Base-by-base conservation (phyloP, 768 basidiomycete genomes). In the Phanerochaete carnosa region DNA sequence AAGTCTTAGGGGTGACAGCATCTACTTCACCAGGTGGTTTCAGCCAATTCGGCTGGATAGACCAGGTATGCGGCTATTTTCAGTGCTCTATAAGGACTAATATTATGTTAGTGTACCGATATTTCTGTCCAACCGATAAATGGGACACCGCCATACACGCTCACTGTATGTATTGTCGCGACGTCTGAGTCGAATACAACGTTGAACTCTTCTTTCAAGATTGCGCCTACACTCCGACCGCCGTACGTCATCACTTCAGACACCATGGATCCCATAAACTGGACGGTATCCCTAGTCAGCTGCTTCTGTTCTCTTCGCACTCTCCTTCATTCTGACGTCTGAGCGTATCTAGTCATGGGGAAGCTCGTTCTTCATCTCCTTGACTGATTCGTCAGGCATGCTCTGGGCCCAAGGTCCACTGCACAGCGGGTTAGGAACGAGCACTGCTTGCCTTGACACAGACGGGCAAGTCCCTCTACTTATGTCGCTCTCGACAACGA, bases 211-310 rank as follows among this genome's bases (percentile, higher is more conserved):
- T 45, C 22, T 35, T 22, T 28, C 9, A 62, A 87, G 86, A 69
- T 86, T 53, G 83, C 84, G 6, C 85, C 86, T n/a, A 69, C 84
- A 5, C 74, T 87, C 1, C 86, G 85, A 62, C 84, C 86, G 9
- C 85, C 85, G 2, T 79, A 77, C 43, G 85, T 85, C 65, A 79
- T 85, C 58, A 83, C 84, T 0, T 77, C 77, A 0, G 58, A 72
- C 6, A 72, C 71, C 19, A 72, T 66, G 64, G 72, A 68, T 5
- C 62, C 78, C 9, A 76, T 85, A 26, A 85, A 83, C 57, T 87
- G 85, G 84, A 87, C 84, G 1, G 81, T 86, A 19, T 63, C 72
- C 1, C 55, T 75, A 35, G 74, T 75, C 49, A 50, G 72, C 55
- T 1, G 12, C 3, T n/a, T 13, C 5, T 8, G 33, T 7, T 25